Evolutionary conservation across 169 alveolate genomes (phyloP), one percentile per base, ranked within the genome.

Genomic region (Plasmodium chabaudi): DNA sequence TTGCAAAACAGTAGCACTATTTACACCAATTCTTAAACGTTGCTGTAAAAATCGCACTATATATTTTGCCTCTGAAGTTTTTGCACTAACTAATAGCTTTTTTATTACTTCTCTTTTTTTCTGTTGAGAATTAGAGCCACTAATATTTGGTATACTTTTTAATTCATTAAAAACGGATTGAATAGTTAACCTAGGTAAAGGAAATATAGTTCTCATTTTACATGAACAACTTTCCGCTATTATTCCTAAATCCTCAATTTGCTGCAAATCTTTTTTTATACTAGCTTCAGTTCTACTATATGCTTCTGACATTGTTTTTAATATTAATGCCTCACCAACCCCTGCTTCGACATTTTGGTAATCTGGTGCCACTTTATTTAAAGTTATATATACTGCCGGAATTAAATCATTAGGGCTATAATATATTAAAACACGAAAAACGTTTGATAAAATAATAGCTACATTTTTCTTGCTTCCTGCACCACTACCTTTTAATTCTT

Each of bases 291-390:
- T 92, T 70, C 95, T 94, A 15, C 99, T 99, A 67, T 97, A 96
- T 9, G 98, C 97, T 74, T 96, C 98, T 34, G 99, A 96, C 74
- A 98, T 97, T 1, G 99, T 97, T 93, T 97, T 98, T 46, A 97
- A 91, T 13, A 98, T 87, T 61, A 97, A 88, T 73, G 98, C 97
- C 44, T 97, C 97, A 0, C 99, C 99, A 27, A 98, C 98, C 9
- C 99, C 99, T 39, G 97, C 93, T 77, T 98, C 99, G 4, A 94
- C 94, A 42, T 97, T 97, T 87, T 95, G 96, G 91, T 98, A 98
- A 72, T 98, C 99, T 12, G 99, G 99, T 17, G 98, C 98, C n/a
- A 98, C 94, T 91, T 93, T 93, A 88, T 95, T 95, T 65, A 95
- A 73, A 47, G 96, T 88, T 21, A 96, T 70, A 70, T 95, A 96